These are phyloP conservation scores for Aaosphaeria pasadenensis DNA, from an alignment of 2,329 filamentous ascomycete species.

Conservation along the genomic window DNA sequence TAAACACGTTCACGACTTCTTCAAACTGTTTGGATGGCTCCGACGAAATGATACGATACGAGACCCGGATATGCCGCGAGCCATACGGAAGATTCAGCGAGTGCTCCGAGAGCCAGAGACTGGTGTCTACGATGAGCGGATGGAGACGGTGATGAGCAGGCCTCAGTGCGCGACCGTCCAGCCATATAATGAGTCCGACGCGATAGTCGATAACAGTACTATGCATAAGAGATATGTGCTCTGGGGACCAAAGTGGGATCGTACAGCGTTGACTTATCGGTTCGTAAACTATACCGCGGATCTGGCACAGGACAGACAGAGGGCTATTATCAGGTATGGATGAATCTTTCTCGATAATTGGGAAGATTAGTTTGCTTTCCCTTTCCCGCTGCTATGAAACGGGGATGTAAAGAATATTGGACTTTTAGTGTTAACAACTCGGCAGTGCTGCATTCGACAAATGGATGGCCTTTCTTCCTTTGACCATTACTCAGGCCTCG, in stretches of 20 bases:
- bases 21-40: slow-evolving; percentile 26
- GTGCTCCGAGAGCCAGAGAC: slow-evolving; percentile 21
- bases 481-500: slow-evolving; percentile 15
- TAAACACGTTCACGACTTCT: slow-evolving; percentile 27
- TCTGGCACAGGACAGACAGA: slow-evolving; percentile 14
- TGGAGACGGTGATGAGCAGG: slow-evolving; percentile 21
- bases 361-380: too few species aligned
- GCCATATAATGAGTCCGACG: slow-evolving; percentile 20
- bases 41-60: slow-evolving; percentile 15
- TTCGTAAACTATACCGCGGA: slow-evolving; percentile 24
- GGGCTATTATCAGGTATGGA: slow-evolving; percentile 17
- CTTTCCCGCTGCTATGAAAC: too few species aligned
- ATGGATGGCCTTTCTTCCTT: slow-evolving; percentile 20
- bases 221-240: slow-evolving; percentile 20
- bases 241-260: slow-evolving; percentile 27
- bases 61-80: slow-evolving; percentile 19
- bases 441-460: slow-evolving; percentile 15
- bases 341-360: neutral
- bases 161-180: slow-evolving; percentile 23
- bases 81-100: slow-evolving; percentile 26
- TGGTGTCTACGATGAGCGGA: slow-evolving; percentile 21
- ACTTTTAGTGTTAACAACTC: slow-evolving; percentile 5
- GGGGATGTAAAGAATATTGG: neutral
- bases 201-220: slow-evolving; percentile 5
- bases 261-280: slow-evolving; percentile 21